Evolutionary conservation across 2,329 filamentous ascomycete species (phyloP), one percentile per base, ranked within the genome.

Genomic region (Lasiodiplodia sp.): DNA sequence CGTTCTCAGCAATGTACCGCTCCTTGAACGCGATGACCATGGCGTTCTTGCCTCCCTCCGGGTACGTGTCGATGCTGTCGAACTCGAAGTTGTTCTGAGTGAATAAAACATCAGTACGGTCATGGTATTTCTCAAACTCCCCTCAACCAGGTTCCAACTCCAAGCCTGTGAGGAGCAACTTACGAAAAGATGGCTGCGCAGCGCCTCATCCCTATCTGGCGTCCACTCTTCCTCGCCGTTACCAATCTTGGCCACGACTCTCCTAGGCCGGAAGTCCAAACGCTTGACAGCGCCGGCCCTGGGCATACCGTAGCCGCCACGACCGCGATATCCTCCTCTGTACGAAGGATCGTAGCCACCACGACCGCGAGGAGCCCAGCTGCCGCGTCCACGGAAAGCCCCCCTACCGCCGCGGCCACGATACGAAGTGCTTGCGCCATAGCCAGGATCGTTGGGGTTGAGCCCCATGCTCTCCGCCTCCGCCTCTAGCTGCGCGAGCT

Each of bases 231-330:
- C 88, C 12, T 88, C 85, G 3, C 88, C 90, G 16, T 65, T 60
- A 1, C 23, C 37, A 12, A 65, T 49, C 8, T 84, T 84, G 28
- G 95, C 80, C 6, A 87, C 85, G 11, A 96, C 82, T 70, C 86
- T 89, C 76, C 87, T 91, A 0, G 92, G 90, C 55, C 92, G 85
- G 76, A 94, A 94, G 75, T 96, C 92, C 25, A 96, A 83, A 21
- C 90, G 90, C 72, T 85, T 83, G 18, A 87, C 86, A 67, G 83
- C 83, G 72, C 90, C 83, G 31, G 82, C 82, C 21, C 74, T 73
- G 23, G 72, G 73, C 6, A 81, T 81, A 34, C 81, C 81, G 60
- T 72, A 83, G 10, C 75, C 79, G 10, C 83, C 82, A 51, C 83
- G 76, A 31, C 78, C 80, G 66, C 80, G 78, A 56, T 77, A 83